Evolutionary conservation across 2,329 filamentous ascomycete genomes (phyloP).

Genomic region (Fusarium sp.): DNA sequence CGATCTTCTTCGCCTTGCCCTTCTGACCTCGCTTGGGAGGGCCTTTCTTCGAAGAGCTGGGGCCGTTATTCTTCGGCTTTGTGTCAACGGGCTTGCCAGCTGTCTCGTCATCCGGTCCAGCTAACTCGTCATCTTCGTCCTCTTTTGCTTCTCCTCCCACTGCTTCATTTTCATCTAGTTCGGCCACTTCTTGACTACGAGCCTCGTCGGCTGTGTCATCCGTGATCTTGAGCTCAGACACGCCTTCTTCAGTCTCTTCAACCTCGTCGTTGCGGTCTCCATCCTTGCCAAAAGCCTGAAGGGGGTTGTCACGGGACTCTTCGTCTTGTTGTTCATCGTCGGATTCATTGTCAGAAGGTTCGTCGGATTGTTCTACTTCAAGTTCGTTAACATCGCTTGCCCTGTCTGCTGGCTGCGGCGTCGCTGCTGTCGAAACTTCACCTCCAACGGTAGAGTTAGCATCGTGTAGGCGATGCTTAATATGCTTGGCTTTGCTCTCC

Average conservation of each 20-base stretch:
- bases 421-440: constrained; percentile 17
- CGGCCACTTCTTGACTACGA: constrained; percentile 50
- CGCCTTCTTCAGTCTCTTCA: constrained; percentile 42
- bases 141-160: constrained; percentile 38
- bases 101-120: constrained; percentile 25
- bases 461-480: constrained; percentile 69
- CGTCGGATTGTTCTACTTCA: constrained; percentile 46
- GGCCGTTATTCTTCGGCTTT: constrained; percentile 19
- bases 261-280: constrained; percentile 45
- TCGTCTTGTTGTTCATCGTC: constrained; percentile 50
- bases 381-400: constrained; percentile 35
- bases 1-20: constrained; percentile 87
- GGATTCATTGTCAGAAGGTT: constrained; percentile 48
- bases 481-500: constrained; percentile 83
- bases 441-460: constrained; percentile 34
- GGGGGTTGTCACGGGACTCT: constrained; percentile 52
- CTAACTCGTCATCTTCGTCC: constrained; percentile 44
- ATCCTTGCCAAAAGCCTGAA: constrained; percentile 47
- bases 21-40: constrained; percentile 77
- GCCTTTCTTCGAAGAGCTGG: constrained; percentile 54
- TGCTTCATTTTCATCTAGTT: constrained; percentile 37
- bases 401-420: constrained; percentile 44
- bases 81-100: constrained; percentile 21
- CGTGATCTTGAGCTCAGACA: constrained; percentile 42
- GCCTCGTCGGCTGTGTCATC: constrained; percentile 41